These are phyloP conservation scores for Coccinonectria pachysandricola DNA, from an alignment of 2,329 filamentous ascomycete genomes.

Conservation along the genomic window DNA sequence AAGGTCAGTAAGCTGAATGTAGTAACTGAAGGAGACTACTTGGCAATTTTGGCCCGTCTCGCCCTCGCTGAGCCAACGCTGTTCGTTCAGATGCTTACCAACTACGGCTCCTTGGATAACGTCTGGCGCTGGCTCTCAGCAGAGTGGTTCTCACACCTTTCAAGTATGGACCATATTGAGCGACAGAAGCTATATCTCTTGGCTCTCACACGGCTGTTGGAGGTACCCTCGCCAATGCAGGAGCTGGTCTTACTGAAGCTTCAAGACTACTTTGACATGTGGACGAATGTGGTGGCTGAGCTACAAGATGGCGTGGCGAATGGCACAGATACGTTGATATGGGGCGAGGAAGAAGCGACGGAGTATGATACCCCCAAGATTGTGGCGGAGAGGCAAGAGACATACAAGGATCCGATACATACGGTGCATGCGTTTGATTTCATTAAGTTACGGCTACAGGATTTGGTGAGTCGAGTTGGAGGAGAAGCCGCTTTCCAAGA, in stretches of 20 bases:
- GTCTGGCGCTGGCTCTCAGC: constrained; percentile 50
- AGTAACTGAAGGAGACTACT: constrained; percentile 75
- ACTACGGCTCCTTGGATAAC: constrained; percentile 35
- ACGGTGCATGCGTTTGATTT: constrained; percentile 54
- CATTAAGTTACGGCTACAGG: constrained; percentile 50
- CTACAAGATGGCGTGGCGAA: constrained; percentile 50
- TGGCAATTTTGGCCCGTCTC: constrained; percentile 71
- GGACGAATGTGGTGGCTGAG: constrained; percentile 60
- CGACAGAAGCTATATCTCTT: constrained; percentile 64
- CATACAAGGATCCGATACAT: constrained; percentile 55
- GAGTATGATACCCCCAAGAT: constrained; percentile 50
- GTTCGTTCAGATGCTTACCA: constrained; percentile 49
- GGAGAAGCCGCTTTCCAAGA: constrained; percentile 57
- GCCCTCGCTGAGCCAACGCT: constrained; percentile 60
- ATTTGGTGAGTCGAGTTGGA: constrained; percentile 48
- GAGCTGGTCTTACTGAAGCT: constrained; percentile 49
- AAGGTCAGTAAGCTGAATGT: constrained; percentile 60
- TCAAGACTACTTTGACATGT: constrained; percentile 66
- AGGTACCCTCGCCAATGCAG: constrained; percentile 48
- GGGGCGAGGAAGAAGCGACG: constrained; percentile 28
- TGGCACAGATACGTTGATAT: constrained; percentile 42
- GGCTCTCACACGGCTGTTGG: constrained; percentile 60
- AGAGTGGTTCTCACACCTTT: constrained; percentile 61
- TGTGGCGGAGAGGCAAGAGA: constrained; percentile 41
- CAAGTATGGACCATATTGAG: constrained; percentile 54